phyloP scores from a whole-genome alignment of 2,329 filamentous ascomycete species.

The Aquanectria penicillioides region DNA sequence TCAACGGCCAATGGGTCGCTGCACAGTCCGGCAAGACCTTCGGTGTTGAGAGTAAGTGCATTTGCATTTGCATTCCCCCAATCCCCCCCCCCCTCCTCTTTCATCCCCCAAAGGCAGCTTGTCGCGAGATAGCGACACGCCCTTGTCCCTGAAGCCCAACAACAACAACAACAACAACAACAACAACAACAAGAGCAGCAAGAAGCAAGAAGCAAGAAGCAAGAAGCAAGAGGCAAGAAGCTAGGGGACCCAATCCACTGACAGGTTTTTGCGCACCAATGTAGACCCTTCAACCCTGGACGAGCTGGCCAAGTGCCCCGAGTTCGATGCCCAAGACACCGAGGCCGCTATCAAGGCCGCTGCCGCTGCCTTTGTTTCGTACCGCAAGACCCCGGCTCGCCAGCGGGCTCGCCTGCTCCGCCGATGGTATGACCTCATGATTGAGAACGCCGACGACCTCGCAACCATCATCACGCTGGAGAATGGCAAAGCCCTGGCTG shows the following conservation, averaged over 20 bases:
- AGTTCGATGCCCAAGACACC: slow-evolving; percentile 76
- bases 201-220: too few relatives aligned
- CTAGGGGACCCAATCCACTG: slow-evolving; percentile 10
- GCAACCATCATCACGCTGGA: slow-evolving; percentile 76
- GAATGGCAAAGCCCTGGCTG: slow-evolving; percentile 75
- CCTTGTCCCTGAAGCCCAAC: neutral
- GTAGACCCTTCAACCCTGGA: slow-evolving; percentile 77
- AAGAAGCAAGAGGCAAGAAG: neutral
- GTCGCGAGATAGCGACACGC: neutral
- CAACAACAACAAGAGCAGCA: too few relatives aligned
- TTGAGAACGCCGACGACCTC: slow-evolving; percentile 73
- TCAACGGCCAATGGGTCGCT: slow-evolving; percentile 81
- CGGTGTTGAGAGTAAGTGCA: slow-evolving; percentile 67
- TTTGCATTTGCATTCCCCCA: neutral
- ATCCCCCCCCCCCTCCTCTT: slow-evolving; percentile 16
- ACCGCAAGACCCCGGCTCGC: slow-evolving; percentile 68
- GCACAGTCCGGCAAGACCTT: slow-evolving; percentile 79
- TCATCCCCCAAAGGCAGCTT: too few relatives aligned
- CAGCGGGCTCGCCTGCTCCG: slow-evolving; percentile 68
- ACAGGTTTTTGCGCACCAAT: slow-evolving; percentile 14
- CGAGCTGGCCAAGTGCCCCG: slow-evolving; percentile 75
- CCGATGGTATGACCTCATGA: slow-evolving; percentile 74
- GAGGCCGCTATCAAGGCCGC: slow-evolving; percentile 77
- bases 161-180: too few relatives aligned
- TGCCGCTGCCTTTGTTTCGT: slow-evolving; percentile 64